Conservation (phyloP, 1,139 yeast species). For the Pichia kudriavzevii region DNA sequence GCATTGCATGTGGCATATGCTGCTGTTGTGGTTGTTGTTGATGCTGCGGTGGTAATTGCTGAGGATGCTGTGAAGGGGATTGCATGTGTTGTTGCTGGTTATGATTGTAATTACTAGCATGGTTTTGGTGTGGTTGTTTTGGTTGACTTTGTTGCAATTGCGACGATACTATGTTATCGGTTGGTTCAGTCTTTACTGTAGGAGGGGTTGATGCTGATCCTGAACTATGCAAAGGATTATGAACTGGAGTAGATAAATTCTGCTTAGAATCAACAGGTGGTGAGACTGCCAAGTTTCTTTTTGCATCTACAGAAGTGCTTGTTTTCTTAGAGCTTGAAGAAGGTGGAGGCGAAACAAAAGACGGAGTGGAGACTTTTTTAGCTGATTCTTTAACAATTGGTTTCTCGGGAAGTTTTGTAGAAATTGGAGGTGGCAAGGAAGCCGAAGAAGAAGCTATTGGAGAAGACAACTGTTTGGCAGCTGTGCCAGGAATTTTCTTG, state of each 20-base stretch:
- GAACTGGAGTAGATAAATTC: too few species aligned
- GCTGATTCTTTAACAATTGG: neutral
- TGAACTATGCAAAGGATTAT: too few species aligned
- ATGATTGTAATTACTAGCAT: constrained; percentile 30
- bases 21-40: constrained; percentile 6
- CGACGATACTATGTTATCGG: too few species aligned
- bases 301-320: too few species aligned
- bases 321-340: too few species aligned
- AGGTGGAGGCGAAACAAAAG: neutral
- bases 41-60: constrained; percentile 2
- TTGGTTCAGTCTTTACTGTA: too few species aligned
- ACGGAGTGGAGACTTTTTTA: neutral
- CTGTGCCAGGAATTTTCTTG: constrained; percentile 1
- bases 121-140: constrained; percentile 11
- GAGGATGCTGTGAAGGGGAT: constrained; percentile 45
- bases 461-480: neutral
- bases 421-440: neutral
- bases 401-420: neutral
- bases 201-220: too few species aligned
- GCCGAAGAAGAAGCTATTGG: constrained; percentile 1
- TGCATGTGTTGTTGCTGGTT: constrained; percentile 40
- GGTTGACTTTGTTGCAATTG: neutral
- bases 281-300: too few species aligned
- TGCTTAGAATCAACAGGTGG: too few species aligned
- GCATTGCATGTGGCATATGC: too few species aligned